phyloP scores from a whole-genome alignment of 2,329 filamentous ascomycete species.

The Calonectria fujianensis region DNA sequence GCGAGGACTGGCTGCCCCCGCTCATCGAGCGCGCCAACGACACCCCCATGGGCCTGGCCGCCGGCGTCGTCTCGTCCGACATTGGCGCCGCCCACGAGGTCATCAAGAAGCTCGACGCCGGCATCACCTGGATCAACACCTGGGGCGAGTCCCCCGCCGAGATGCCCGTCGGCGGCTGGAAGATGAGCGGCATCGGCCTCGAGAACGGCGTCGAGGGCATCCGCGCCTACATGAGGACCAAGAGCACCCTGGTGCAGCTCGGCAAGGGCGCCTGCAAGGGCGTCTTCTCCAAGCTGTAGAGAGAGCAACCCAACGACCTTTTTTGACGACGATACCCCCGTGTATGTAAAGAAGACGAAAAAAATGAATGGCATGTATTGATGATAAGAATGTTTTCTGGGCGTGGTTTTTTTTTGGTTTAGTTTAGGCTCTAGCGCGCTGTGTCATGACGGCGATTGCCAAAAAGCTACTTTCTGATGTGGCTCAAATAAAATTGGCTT shows the following conservation, averaged over 20 bases:
- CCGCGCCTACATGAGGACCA: conserved; percentile 88
- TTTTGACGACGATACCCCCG: conserved; percentile 41
- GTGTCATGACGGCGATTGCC: conserved; percentile 1
- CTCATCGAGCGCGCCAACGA: conserved; percentile 84
- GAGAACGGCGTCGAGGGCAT: conserved; percentile 90
- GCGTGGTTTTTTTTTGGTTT: neutral
- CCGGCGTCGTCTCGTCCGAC: conserved; percentile 87
- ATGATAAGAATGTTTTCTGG: conserved; percentile 25
- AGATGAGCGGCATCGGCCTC: conserved; percentile 89
- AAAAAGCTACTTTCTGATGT: neutral
- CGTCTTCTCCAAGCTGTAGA: conserved; percentile 82
- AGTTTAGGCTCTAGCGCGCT: conserved; percentile 1
- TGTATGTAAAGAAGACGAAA: conserved; percentile 27
- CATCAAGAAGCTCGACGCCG: conserved; percentile 82
- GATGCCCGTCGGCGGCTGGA: conserved; percentile 96
- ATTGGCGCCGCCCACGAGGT: conserved; percentile 84
- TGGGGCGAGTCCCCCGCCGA: conserved; percentile 95
- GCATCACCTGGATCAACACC: conserved; percentile 94
- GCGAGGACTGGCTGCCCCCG: conserved; percentile 74
- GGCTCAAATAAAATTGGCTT: conserved; percentile 18
- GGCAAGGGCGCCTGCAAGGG: conserved; percentile 76
- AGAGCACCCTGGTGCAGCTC: conserved; percentile 92
- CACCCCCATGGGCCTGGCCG: conserved; percentile 86
- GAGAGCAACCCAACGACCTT: neutral
- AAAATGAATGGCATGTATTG: conserved; percentile 17